Percentiles rank a stretch among this genome's conserved stretches.
phyloP scores from a whole-genome alignment of 1,284 basidiomycete genomes.

The Sanghuangporus sanghuang region DNA sequence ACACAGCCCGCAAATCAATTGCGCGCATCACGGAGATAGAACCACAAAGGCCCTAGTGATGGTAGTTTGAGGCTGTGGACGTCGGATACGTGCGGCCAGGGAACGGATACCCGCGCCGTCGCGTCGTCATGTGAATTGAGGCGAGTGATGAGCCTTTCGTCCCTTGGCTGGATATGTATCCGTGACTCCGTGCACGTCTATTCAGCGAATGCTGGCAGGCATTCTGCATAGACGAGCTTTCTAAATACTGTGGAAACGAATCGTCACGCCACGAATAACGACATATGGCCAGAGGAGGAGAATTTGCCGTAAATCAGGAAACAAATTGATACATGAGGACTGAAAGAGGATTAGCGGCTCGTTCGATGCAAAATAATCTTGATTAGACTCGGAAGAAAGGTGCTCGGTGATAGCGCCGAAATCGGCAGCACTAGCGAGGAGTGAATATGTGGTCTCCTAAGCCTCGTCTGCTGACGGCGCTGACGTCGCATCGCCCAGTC shows the following conservation, averaged over 20 bases:
- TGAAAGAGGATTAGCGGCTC: neutral
- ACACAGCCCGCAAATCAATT: neutral
- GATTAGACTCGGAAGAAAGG: neutral
- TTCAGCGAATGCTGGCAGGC: neutral
- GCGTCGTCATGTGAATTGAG: neutral
- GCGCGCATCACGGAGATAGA: conserved; percentile 2
- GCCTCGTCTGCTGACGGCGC: neutral
- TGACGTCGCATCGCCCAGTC: neutral
- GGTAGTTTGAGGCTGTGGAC: neutral
- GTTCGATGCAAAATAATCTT: neutral
- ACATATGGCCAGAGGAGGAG: neutral
- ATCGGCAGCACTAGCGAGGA: neutral
- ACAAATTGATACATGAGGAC: neutral
- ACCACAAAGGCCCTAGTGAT: neutral
- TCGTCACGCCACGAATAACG: neutral
- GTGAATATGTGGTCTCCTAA: neutral
- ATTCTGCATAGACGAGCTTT: neutral
- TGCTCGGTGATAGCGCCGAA: conserved; percentile 2
- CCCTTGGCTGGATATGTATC: neutral
- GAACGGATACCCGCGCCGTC: neutral
- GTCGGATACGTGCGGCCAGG: neutral
- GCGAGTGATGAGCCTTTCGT: neutral
- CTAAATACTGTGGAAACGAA: neutral
- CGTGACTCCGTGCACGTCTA: neutral
- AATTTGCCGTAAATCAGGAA: neutral